Evolutionary conservation across 768 basidiomycete genomes (phyloP).

Genomic region (Cantharellus cinnabarinus): DNA sequence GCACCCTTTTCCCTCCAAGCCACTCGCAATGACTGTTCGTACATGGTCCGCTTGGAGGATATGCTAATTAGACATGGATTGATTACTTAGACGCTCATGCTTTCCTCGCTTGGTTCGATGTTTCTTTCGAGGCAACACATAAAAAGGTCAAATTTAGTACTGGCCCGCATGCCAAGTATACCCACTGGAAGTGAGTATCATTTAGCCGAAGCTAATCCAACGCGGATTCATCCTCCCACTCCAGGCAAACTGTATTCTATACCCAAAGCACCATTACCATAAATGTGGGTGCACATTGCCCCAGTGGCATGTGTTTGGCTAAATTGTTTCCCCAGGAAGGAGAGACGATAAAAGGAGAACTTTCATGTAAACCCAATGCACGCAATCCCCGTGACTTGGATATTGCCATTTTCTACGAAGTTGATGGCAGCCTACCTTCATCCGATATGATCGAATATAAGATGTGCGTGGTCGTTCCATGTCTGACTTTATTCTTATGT

Average conservation of each 20-base stretch:
- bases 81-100: slow-evolving; percentile 63
- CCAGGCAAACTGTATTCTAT: slow-evolving; percentile 94
- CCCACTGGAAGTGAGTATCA: slow-evolving; percentile 76
- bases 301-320: background rate
- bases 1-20: slow-evolving; percentile 60
- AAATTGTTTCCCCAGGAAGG: slow-evolving; percentile 26
- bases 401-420: slow-evolving; percentile 58
- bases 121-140: slow-evolving; percentile 87
- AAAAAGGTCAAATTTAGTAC: slow-evolving; percentile 92
- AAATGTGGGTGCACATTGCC: slow-evolving; percentile 9
- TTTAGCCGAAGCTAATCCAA: background rate
- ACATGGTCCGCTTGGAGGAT: background rate
- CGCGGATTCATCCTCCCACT: slow-evolving; percentile 3
- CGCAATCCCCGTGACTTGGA: slow-evolving; percentile 92
- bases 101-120: slow-evolving; percentile 98
- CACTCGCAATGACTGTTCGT: slow-evolving; percentile 80
- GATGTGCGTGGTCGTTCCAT: slow-evolving; percentile 41
- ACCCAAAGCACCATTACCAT: slow-evolving; percentile 61
- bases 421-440: slow-evolving; percentile 17
- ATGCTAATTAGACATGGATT: background rate
- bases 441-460: slow-evolving; percentile 39
- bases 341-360: slow-evolving; percentile 47
- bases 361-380: slow-evolving; percentile 72
- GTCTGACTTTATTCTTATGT: too few species aligned
- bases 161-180: slow-evolving; percentile 91